Percentiles rank a stretch among this genome's conserved stretches.
These are phyloP conservation scores for Solanum dulcamara DNA, from an alignment of 257 asterid genomes.

Conservation along the genomic window DNA sequence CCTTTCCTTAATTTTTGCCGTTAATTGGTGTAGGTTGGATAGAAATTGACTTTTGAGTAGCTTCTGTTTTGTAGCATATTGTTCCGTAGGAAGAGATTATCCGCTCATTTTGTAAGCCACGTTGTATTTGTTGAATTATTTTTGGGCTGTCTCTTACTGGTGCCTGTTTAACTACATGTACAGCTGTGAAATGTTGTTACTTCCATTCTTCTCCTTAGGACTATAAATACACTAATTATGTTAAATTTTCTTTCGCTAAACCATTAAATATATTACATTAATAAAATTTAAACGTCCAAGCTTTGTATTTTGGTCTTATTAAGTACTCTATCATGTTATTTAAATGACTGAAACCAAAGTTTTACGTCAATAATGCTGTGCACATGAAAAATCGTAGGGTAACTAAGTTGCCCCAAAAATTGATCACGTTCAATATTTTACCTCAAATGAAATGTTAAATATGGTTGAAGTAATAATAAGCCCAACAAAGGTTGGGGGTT, in stretches of 20 bases:
- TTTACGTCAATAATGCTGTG: no score
- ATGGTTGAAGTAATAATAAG: no score
- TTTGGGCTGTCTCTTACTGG: neutral
- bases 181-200: neutral
- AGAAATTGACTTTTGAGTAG: slow-evolving; percentile 18
- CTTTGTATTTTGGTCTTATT: neutral
- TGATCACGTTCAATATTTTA: no score
- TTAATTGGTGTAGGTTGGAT: neutral
- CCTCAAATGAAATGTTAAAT: no score
- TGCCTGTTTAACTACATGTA: neutral
- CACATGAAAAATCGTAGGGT: no score
- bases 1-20: neutral
- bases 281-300: neutral
- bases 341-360: neutral
- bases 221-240: no score
- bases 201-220: neutral
- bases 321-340: no score
- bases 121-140: neutral
- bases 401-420: no score
- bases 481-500: no score
- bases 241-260: no score
- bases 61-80: slow-evolving; percentile 2
- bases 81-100: neutral
- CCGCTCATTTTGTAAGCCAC: neutral
- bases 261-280: no score